Conservation (phyloP, 208 protist species). For the Plasmodiophora brassicae region DNA sequence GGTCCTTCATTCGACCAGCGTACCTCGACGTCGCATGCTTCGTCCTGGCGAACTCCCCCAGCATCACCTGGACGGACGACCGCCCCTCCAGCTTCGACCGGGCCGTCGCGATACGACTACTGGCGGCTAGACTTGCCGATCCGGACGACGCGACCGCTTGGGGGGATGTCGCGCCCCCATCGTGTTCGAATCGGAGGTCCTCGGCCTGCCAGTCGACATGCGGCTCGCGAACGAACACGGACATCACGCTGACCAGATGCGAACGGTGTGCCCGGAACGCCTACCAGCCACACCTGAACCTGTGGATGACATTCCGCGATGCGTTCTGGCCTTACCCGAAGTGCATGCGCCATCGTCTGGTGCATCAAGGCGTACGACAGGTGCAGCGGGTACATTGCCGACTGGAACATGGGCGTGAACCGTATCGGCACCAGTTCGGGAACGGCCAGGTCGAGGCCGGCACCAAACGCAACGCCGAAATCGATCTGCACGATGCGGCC, state of each 20-base stretch:
- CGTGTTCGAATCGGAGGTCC: not conserved
- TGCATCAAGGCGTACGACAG: not conserved
- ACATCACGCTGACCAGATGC: slow-evolving; percentile 31
- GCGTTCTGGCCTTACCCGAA: too few relatives aligned
- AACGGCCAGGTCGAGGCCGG: slow-evolving; percentile 36
- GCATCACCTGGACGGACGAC: not conserved
- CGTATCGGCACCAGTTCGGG: slow-evolving; percentile 46
- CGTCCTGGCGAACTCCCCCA: not conserved
- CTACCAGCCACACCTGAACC: too few relatives aligned
- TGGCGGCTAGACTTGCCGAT: not conserved
- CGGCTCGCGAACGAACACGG: slow-evolving; percentile 41
- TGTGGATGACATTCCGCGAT: too few relatives aligned
- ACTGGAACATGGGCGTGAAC: slow-evolving; percentile 39
- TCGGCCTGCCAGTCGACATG: slow-evolving; percentile 11
- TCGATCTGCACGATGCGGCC: slow-evolving; percentile 54
- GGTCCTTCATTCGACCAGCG: not conserved
- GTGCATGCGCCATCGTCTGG: not conserved
- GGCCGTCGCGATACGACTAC: not conserved
- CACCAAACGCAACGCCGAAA: slow-evolving; percentile 56
- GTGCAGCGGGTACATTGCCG: not conserved
- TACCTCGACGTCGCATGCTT: not conserved
- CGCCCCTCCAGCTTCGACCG: not conserved
- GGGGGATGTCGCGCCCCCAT: not conserved
- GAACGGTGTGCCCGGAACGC: not conserved
- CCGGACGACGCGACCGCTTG: not conserved